Percentiles rank a stretch among this genome's conserved stretches.
phyloP scores from a whole-genome alignment of 768 basidiomycete species.

The Cystofilobasidium capitatum region DNA sequence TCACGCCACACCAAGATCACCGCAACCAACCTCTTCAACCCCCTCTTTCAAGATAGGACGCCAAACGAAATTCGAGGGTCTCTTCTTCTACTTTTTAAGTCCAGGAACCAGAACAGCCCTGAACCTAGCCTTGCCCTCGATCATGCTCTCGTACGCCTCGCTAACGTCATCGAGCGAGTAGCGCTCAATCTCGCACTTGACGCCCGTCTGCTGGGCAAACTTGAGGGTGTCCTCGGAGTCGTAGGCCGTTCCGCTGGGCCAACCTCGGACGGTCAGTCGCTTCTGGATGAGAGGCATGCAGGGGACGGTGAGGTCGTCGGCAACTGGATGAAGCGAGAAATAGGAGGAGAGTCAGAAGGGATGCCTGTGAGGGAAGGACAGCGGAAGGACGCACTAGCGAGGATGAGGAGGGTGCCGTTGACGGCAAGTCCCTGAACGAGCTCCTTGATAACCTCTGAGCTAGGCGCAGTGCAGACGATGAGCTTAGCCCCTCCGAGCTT shows the following conservation, averaged over 20 bases:
- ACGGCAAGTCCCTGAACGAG: slow-evolving; percentile 27
- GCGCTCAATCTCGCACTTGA: slow-evolving; percentile 26
- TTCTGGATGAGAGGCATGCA: slow-evolving; percentile 24
- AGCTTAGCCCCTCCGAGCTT: slow-evolving; percentile 43
- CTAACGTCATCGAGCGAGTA: slow-evolving; percentile 25
- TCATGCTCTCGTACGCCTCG: slow-evolving; percentile 28
- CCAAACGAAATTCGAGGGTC: no score
- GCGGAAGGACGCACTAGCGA: slow-evolving; percentile 22
- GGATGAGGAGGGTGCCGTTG: slow-evolving; percentile 27
- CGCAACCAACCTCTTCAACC: no score
- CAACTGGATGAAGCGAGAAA: background rate
- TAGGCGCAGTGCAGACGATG: slow-evolving; percentile 40
- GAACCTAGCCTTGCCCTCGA: slow-evolving; percentile 25
- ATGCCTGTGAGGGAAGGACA: background rate
- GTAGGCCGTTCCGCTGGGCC: slow-evolving; percentile 28
- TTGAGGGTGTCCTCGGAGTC: slow-evolving; percentile 28
- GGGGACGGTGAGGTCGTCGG: slow-evolving; percentile 7
- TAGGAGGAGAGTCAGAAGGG: background rate
- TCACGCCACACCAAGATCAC: no score
- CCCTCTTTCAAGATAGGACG: no score
- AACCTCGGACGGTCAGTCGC: slow-evolving; percentile 28
- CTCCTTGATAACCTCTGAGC: slow-evolving; percentile 24
- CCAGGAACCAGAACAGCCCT: slow-evolving; percentile 26
- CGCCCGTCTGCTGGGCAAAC: slow-evolving; percentile 26
- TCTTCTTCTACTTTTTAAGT: slow-evolving; percentile 8